A percentile compares a stretch with the other conserved stretches of the same genome.
Conservation (phyloP, 2,329 filamentous ascomycete species). For the Fusarium incarnatum region DNA sequence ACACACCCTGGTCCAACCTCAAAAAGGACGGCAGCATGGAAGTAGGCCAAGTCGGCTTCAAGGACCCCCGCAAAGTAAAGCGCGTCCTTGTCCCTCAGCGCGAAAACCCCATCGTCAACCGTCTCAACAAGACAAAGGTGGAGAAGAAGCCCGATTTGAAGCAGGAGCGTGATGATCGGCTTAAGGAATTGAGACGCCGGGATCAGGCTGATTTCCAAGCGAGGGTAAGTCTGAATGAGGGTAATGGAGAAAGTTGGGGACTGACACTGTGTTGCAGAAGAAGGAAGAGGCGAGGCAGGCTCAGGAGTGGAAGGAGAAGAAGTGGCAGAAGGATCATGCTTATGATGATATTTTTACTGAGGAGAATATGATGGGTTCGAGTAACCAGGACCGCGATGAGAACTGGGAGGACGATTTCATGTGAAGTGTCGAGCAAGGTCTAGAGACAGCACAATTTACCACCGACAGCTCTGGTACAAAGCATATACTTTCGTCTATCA, state of each 20-base stretch:
- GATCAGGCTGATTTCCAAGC: slow-evolving; percentile 73
- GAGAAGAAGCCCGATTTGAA: slow-evolving; percentile 88
- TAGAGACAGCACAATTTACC: background rate
- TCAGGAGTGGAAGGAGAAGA: slow-evolving; percentile 87
- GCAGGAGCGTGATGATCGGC: slow-evolving; percentile 82
- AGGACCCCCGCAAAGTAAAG: slow-evolving; percentile 85
- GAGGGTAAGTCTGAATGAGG: slow-evolving; percentile 61
- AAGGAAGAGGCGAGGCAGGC: slow-evolving; percentile 80
- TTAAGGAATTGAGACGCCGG: slow-evolving; percentile 76
- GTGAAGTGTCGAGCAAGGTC: slow-evolving; percentile 58
- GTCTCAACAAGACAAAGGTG: slow-evolving; percentile 95
- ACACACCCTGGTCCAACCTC: slow-evolving; percentile 97
- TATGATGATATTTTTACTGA: slow-evolving; percentile 94
- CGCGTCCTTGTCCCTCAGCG: slow-evolving; percentile 81
- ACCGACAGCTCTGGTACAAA: background rate
- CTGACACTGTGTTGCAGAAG: slow-evolving; percentile 60
- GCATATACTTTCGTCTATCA: slow-evolving; percentile 1
- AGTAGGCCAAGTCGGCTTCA: slow-evolving; percentile 93
- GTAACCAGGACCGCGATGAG: slow-evolving; percentile 85
- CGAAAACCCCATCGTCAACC: slow-evolving; percentile 92
- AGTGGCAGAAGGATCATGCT: slow-evolving; percentile 96
- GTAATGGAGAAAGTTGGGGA: background rate
- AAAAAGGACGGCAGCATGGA: slow-evolving; percentile 97
- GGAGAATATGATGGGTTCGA: slow-evolving; percentile 79
- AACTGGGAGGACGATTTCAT: slow-evolving; percentile 94